Evolutionary conservation across 2,329 filamentous ascomycete species (phyloP).

Genomic region (Falciphora oryzae): DNA sequence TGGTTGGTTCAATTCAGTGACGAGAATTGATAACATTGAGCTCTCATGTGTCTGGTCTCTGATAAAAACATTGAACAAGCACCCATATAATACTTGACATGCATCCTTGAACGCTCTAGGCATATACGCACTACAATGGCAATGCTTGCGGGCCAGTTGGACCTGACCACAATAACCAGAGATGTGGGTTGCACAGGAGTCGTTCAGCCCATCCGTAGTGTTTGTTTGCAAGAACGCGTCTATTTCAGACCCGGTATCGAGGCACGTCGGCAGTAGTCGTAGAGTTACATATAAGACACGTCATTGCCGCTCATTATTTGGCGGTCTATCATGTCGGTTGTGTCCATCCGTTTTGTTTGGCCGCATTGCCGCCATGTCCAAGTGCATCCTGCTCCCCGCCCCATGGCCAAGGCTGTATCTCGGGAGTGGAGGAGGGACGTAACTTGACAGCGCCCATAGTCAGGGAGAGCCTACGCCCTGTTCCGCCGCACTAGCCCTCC

Average conservation of each 20-base stretch:
- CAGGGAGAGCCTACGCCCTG: background rate
- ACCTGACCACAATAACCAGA: background rate
- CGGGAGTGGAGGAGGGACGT: background rate
- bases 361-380: background rate
- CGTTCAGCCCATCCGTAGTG: constrained; percentile 8
- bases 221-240: constrained; percentile 15
- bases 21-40: too few relatives aligned
- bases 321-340: background rate
- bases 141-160: too few relatives aligned
- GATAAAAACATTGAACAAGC: too few relatives aligned
- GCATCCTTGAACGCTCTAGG: too few relatives aligned
- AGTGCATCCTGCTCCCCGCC: background rate
- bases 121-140: too few relatives aligned
- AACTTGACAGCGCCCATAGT: background rate
- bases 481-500: background rate
- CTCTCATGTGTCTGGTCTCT: too few relatives aligned
- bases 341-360: background rate
- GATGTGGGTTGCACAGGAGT: background rate
- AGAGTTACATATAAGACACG: constrained; percentile 4
- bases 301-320: background rate
- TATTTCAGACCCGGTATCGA: constrained; percentile 11
- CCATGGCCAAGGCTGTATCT: background rate
- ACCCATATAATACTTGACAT: too few relatives aligned
- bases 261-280: background rate
- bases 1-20: too few relatives aligned